Base-by-base conservation (phyloP, 192 early-diverging fungal genomes). In the Coemansia sp. region DNA sequence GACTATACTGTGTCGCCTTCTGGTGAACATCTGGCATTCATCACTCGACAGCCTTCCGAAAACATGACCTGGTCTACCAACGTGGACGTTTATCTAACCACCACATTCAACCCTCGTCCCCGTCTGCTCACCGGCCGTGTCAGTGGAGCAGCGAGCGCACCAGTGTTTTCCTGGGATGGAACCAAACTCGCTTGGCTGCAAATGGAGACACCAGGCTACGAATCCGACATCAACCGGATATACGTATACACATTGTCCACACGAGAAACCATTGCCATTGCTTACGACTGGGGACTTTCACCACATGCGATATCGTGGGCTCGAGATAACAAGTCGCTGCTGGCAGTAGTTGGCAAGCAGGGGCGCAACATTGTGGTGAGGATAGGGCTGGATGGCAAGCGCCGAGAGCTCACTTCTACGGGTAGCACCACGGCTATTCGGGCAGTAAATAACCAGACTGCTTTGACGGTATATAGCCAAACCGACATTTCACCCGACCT, bases 221-320 rank as follows among this genome's bases (percentile, higher is more conserved):
- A 94, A 62, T 70, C 91, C 3, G 90, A 90, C 49, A 82, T 77
- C 46, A 88, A 87, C 55, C 71, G 81, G 6, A 84, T 94, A 23
- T 73, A 83, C 33, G 36, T 89, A 18, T 67, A 83, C 41, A 56
- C 67, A 38, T 37, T 62, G 3, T 37, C 47, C 8, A 36, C 59
- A 0, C 53, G 51, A 23, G n/a, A 64, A 50, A 30, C 61, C 84
- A 15, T 28, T 0, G 35, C 59, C 0, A 37, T 86, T 26, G 66
- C 72, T 9, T 59, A 56, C 16, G 55, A 83, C 41, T 86, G 81
- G 81, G 74, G 80, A 23, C 74, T 81, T n/a, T 85, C 83, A 15
- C 84, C 85, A 0, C 62, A 74, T 16, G 55, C 70, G 6, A 50
- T 91, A 23, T 42, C 75, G 11, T 91, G 85, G 79, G 79, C 84